Base-by-base conservation (phyloP, 768 basidiomycete genomes). In the Calocera cornea region DNA sequence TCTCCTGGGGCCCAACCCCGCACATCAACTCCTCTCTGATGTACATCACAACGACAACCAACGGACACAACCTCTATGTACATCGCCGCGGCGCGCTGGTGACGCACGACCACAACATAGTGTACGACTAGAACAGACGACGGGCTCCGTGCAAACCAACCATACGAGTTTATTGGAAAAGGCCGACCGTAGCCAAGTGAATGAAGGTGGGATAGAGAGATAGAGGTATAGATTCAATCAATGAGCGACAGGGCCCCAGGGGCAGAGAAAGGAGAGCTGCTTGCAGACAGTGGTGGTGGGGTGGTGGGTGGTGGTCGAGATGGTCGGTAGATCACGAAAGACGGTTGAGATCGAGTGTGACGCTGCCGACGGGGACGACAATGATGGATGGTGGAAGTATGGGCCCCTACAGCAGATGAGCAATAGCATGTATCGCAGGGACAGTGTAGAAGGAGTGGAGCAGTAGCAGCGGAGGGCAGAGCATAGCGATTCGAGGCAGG, bases 321-420 rank as follows among this genome's bases (percentile, higher is more conserved):
- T 60, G 10, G 54, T 5, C 54, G 31, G 8, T 11, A 27, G 54
- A 60, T 33, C 54, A 60, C 24, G 54, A 24, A 3, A 47, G 44
- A 47, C 44, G 44, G 44, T 38, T 47, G 44, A 47, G 44, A 47
- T 47, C 44, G 44, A 47, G 24, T 19, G 44, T 47, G 44, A 47
- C 7, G 19, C 19, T 47, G 44, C 7, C 19, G 24, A 24, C 7
- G 16, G 19, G 44, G 44, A 19, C 7, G 44, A 19, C 49, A 27
- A 33, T 33, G 54, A n/a, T n/a, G 54, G 54, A 60, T 60, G 24
- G 54, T 60, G 54, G 54, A 60, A 60, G 54, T 60, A 60, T 60
- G 54, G 54, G 54, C 54, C 54, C 54, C 54, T 60, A 60, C 54
- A 60, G 54, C 54, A 60, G 54, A 60, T 22, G 54, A 33, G 54